A percentile compares a stretch with the other conserved stretches of the same genome.
Conservation (phyloP, 2,329 filamentous ascomycete genomes). For the Trichocomaceae sp. region DNA sequence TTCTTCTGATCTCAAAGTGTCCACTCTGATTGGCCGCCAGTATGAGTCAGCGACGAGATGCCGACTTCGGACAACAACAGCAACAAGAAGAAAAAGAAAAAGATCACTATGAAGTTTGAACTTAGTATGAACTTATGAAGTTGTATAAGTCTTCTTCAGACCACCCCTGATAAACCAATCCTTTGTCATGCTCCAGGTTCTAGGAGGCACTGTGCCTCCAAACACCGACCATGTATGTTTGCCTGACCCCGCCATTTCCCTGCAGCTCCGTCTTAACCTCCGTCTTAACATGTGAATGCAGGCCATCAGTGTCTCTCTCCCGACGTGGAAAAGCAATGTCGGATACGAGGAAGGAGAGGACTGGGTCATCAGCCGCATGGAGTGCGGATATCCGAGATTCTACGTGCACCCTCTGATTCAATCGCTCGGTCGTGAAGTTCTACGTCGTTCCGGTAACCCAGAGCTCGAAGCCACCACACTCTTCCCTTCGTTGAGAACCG, state of each 20-base stretch:
- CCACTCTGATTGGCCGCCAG: background rate
- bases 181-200: slow-evolving; percentile 30
- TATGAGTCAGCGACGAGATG: background rate
- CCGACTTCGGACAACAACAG: slow-evolving; percentile 9
- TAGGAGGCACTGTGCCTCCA: slow-evolving; percentile 68
- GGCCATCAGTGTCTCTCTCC: slow-evolving; percentile 93
- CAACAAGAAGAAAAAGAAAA: background rate
- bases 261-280: too few relatives aligned
- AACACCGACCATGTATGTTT: slow-evolving; percentile 69
- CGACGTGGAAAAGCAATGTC: slow-evolving; percentile 85
- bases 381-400: slow-evolving; percentile 89
- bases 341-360: slow-evolving; percentile 88
- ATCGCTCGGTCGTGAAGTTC: slow-evolving; percentile 63
- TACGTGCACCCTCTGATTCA: slow-evolving; percentile 82
- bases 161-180: background rate
- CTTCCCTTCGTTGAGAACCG: slow-evolving; percentile 66
- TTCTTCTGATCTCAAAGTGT: too few relatives aligned
- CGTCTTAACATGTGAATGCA: slow-evolving; percentile 31
- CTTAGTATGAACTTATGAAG: too few relatives aligned
- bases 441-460: slow-evolving; percentile 49
- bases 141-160: background rate
- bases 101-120: background rate
- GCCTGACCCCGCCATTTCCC: background rate
- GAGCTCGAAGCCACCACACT: slow-evolving; percentile 65
- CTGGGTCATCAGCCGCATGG: slow-evolving; percentile 80